Evolutionary conservation across 2,329 filamentous ascomycete genomes (phyloP), one percentile per base, ranked within the genome.

Genomic region (Ceratocystis colombiana): DNA sequence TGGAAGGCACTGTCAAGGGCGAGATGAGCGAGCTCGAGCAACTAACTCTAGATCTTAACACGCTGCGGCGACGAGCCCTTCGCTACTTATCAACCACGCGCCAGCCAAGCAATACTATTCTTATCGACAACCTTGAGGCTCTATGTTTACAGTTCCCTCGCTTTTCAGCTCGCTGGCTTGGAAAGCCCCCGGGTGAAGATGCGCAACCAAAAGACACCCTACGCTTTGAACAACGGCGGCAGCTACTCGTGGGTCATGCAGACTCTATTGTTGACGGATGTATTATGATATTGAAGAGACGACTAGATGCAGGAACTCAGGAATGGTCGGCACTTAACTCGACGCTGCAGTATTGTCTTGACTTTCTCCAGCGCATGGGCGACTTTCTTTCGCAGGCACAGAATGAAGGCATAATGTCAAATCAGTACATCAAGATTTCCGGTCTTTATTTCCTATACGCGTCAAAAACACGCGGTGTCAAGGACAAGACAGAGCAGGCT

Each of bases 371-470:
- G 44, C 77, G 79, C 63, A 75, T 85, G 57, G 78, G 79, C 4
- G 76, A 80, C 64, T 67, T 71, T n/a, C 72, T 70, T 63, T 67
- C 71, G 5, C 63, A 68, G 10, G 68, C 64, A 20, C 68, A 71
- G 7, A 20, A 71, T 72, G 64, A 70, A 20, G 75, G 75, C 30
- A 70, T 74, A 6, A 69, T 74, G 22, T 70, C 72, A n/a, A 77
- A 76, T 1, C 84, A 85, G 69, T 78, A 83, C 66, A 80, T 87
- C 68, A 88, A 86, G 70, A 82, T 90, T 30, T 90, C 88, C 0
- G 86, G 88, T 70, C 78, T 88, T 2, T 89, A 89, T 72, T 90
- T 86, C 72, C 78, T 84, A n/a, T 78, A 83, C 57, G 50, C 67
- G 15, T 68, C 67, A 28, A 68, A 68, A 25, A 64, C 67, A 68